Evolutionary conservation across 2,329 filamentous ascomycete species (phyloP).

Genomic region (Apiospora pterosperma): DNA sequence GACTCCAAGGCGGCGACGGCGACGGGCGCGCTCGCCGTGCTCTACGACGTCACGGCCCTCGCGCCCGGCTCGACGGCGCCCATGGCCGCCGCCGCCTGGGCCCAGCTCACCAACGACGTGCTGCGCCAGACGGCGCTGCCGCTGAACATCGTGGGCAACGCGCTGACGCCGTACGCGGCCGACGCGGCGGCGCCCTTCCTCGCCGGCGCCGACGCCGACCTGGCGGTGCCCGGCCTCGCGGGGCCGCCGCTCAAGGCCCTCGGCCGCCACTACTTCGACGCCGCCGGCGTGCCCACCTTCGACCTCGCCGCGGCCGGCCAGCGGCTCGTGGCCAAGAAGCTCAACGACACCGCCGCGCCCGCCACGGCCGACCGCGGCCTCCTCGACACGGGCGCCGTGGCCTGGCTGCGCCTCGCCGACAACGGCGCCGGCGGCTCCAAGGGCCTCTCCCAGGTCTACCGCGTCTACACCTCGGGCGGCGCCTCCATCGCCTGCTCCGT

Average conservation of each 20-base stretch:
- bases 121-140: conserved; percentile 42
- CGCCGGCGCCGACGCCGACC: conserved; percentile 23
- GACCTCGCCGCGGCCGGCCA: conserved; percentile 42
- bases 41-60: conserved; percentile 54
- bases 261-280: conserved; percentile 67
- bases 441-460: conserved; percentile 44
- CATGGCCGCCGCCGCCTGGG: conserved; percentile 35
- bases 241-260: conserved; percentile 40
- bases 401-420: conserved; percentile 49
- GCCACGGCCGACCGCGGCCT: conserved; percentile 40
- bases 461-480: conserved; percentile 53
- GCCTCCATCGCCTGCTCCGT: conserved; percentile 37
- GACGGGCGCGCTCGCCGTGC: conserved; percentile 53
- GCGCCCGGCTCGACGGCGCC: conserved; percentile 43
- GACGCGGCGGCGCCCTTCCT: conserved; percentile 44
- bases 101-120: conserved; percentile 34
- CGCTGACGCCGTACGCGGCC: conserved; percentile 34
- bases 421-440: conserved; percentile 30
- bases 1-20: conserved; percentile 33
- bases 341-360: conserved; percentile 50
- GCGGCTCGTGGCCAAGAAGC: conserved; percentile 46
- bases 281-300: conserved; percentile 54
- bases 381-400: conserved; percentile 48
- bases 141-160: conserved; percentile 39
- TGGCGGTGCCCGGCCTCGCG: conserved; percentile 32